Percentiles rank a stretch among this genome's conserved stretches.
These are phyloP conservation scores for Conoideocrella luteorostrata DNA, from an alignment of 2,329 filamentous ascomycete species.

Conservation along the genomic window DNA sequence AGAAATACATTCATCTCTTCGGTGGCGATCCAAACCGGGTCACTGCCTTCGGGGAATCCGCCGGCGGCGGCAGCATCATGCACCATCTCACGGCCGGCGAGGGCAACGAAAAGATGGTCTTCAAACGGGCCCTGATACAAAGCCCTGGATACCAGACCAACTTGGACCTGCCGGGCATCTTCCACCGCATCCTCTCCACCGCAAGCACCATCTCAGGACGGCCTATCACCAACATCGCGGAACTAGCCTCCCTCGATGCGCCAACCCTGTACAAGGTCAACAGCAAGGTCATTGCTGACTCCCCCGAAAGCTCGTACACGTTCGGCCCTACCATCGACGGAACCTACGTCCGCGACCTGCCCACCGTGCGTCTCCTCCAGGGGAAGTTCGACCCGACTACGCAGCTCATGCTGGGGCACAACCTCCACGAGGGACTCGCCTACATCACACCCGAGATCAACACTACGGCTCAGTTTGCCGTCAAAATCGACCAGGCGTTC, in stretches of 20 bases:
- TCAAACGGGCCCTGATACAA: constrained; percentile 38
- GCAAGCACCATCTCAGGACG: constrained; percentile 8
- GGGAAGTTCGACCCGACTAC: constrained; percentile 21
- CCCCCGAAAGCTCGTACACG: constrained; percentile 16
- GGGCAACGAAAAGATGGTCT: constrained; percentile 34
- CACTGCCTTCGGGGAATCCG: constrained; percentile 38
- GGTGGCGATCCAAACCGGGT: constrained; percentile 43
- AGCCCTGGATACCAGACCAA: constrained; percentile 13
- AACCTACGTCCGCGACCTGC: constrained; percentile 21
- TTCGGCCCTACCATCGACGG: constrained; percentile 31
- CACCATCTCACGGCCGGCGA: constrained; percentile 40
- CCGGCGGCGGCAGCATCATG: constrained; percentile 44
- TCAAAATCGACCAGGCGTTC: constrained; percentile 27
- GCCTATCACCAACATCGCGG: constrained; percentile 8
- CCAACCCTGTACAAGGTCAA: constrained; percentile 29
- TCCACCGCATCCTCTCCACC: constrained; percentile 6
- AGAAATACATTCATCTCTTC: constrained; percentile 41
- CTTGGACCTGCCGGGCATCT: constrained; percentile 5
- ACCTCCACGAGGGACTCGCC: constrained; percentile 41
- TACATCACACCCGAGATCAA: constrained; percentile 39
- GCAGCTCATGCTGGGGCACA: constrained; percentile 25
- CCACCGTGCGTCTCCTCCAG: constrained; percentile 21
- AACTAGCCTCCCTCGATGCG: constrained; percentile 5
- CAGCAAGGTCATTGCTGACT: constrained; percentile 6
- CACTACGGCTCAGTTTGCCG: constrained; percentile 30